Evolutionary conservation across 352 stramenopile genomes (phyloP), one percentile per base, ranked within the genome.

Genomic region (Phytophthora colocasiae): DNA sequence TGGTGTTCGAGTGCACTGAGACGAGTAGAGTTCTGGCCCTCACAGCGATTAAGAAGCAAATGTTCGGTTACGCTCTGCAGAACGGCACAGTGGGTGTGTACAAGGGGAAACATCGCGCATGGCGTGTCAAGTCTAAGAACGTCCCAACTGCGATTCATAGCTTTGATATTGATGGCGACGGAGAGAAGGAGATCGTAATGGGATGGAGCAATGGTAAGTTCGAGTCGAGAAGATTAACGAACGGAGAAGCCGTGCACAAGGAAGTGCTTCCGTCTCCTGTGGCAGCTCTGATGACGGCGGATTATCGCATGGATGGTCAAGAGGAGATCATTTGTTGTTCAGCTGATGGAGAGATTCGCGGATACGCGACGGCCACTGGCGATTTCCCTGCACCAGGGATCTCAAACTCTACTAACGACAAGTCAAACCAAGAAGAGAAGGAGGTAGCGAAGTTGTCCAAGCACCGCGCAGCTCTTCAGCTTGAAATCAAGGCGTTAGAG

Each of bases 11-110:
- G 64, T 89, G 89, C 69, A 95, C 85, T 3, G 93, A 98, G 68
- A 95, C 90, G 9, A 93, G 85, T 53, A 54, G 66, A 24, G 71
- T 98, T n/a, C 52, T 85, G 17, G 80, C 83, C 26, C 78, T 98
- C 36, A 75, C 86, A 24, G 39, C 89, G 12, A 85, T 97, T 44
- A 76, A 84, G 29, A 90, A 88, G 36, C 69, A 85, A 34, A 53
- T 87, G 29, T 97, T 96, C 32, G 90, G 78, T 19, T 98, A 97
- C 66, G 90, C 89, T 38, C 77, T 98, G 8, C 69, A 89, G 27
- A 98, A 98, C 51, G 92, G 93, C 50, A 97, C 94, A 0, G 83
- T 97, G n/a, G 94, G 92, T n/a, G 85, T 98, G 5, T 98, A 98
- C 73, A 85, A 92, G 29, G 89, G 87, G 38, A 90, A 88, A 29